Evolutionary conservation across 257 asterid species (phyloP), one percentile per base, ranked within the genome.

Genomic region (Apocynum venetum): DNA sequence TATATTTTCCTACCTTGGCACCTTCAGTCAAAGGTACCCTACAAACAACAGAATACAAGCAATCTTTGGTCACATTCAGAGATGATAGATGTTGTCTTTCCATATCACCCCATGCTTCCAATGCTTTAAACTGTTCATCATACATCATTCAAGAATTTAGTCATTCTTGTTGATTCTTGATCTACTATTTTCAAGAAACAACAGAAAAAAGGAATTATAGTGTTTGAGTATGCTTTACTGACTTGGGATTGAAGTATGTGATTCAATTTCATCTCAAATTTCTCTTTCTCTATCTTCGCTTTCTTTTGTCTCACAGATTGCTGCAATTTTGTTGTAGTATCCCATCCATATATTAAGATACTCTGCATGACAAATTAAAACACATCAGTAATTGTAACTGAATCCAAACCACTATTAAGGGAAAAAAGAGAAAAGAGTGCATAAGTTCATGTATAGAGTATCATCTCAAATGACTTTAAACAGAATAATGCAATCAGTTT

Each of bases 21-120:
- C 98, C 97, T 66, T 90, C 92, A 17, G 88, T 81, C 48, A 94
- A 91, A 63, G 97, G 98, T 75, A 94, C 77, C 77, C 82, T 88
- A 79, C 97, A 91, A 43, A 90, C 83, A 72, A 82, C 96, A 61
- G 86, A 82, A 12, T 88, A 90, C 86, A 94, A 84, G n/a, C 80
- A 77, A 48, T 92, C 90, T 59, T 80, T 83, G 72, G 95, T 92
- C 51, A n/a, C 71, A 43, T 86, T 74, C 73, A 94, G 80, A 31
- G 97, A 88, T 59, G 91, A 86, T 38, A 67, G 51, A 81, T 94
- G 86, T 61, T 89, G 86, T 43, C 87, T 80, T 73, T 91, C 97
- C 78, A 89, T 74, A 71, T 83, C 84, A 65, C 83, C 82, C 97
- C 98, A 94, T 43, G 19, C 78, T 77, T 92, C 91, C 57, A 94